phyloP scores from a whole-genome alignment of 164 flowering plant genomes.

The Vitis cinerea region DNA sequence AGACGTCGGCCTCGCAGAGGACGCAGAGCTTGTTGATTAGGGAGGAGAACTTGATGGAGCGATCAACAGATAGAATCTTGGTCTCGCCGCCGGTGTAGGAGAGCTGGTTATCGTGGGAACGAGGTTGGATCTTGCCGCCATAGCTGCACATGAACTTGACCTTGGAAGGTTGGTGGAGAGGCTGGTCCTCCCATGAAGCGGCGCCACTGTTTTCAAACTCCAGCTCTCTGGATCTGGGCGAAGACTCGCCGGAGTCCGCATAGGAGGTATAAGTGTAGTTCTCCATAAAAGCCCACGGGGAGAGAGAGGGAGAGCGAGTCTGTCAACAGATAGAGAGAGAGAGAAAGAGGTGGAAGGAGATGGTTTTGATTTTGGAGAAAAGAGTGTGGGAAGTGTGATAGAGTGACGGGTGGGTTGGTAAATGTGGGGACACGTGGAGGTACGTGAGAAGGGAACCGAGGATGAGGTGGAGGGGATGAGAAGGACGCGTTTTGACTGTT shows the following conservation, averaged over 20 bases:
- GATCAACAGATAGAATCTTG: slow-evolving; percentile 55
- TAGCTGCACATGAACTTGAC: slow-evolving; percentile 67
- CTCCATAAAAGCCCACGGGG: slow-evolving; percentile 30
- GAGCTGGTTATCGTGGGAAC: slow-evolving; percentile 58
- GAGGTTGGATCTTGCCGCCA: slow-evolving; percentile 64
- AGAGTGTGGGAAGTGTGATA: too few relatives aligned
- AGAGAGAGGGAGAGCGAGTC: neutral
- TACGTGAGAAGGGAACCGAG: too few relatives aligned
- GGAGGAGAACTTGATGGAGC: slow-evolving; percentile 31
- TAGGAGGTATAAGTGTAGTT: slow-evolving; percentile 42
- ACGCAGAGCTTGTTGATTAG: slow-evolving; percentile 34
- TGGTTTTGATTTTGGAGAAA: neutral
- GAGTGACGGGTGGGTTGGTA: too few relatives aligned
- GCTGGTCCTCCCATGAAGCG: slow-evolving; percentile 51
- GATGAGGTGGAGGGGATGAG: too few relatives aligned
- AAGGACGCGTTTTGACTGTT: too few relatives aligned
- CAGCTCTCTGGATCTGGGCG: slow-evolving; percentile 59
- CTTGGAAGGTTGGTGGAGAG: slow-evolving; percentile 25
- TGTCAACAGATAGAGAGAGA: neutral
- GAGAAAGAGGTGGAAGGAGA: neutral
- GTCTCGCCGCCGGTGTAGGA: slow-evolving; percentile 62
- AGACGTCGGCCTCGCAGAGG: slow-evolving; percentile 32
- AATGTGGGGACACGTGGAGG: too few relatives aligned
- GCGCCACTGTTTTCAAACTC: slow-evolving; percentile 45
- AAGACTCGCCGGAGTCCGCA: slow-evolving; percentile 59